A percentile compares a stretch with the other conserved stretches of the same genome.
phyloP scores from a whole-genome alignment of 108 stramenopile genomes.

The Nitzschia putrida region DNA sequence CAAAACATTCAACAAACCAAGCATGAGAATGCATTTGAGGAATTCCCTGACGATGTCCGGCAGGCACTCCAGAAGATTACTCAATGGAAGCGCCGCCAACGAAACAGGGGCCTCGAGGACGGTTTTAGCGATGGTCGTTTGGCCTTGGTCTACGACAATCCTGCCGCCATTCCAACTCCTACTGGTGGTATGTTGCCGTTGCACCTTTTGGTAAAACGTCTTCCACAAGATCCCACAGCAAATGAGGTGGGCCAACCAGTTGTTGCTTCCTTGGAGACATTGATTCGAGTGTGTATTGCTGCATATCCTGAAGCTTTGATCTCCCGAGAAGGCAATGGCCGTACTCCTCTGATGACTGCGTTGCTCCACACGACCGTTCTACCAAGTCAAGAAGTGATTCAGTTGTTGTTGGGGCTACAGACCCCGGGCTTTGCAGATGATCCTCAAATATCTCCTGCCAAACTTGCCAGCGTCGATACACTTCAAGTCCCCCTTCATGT shows the following conservation, averaged over 20 bases:
- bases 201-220: slow-evolving; percentile 39
- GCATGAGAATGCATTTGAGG: slow-evolving; percentile 30
- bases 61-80: slow-evolving; percentile 27
- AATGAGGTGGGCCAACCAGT: slow-evolving; percentile 1
- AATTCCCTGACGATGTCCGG: slow-evolving; percentile 41
- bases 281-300: slow-evolving; percentile 40
- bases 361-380: slow-evolving; percentile 28
- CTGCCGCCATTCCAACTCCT: slow-evolving; percentile 42
- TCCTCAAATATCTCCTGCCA: slow-evolving; percentile 27
- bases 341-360: slow-evolving; percentile 45
- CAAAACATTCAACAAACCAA: slow-evolving; percentile 15
- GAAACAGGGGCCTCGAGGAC: slow-evolving; percentile 7
- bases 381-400: slow-evolving; percentile 33
- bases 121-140: background rate
- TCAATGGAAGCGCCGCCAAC: slow-evolving; percentile 43
- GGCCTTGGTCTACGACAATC: slow-evolving; percentile 22
- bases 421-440: slow-evolving; percentile 26
- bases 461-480: slow-evolving; percentile 25
- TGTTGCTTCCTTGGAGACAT: slow-evolving; percentile 1
- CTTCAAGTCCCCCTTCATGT: slow-evolving; percentile 50
- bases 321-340: slow-evolving; percentile 31
- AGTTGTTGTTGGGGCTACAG: slow-evolving; percentile 40
- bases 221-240: background rate
- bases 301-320: slow-evolving; percentile 49
- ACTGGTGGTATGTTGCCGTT: slow-evolving; percentile 34